Conservation (phyloP, 1,284 basidiomycete genomes). For the Tylopilus microsporus region DNA sequence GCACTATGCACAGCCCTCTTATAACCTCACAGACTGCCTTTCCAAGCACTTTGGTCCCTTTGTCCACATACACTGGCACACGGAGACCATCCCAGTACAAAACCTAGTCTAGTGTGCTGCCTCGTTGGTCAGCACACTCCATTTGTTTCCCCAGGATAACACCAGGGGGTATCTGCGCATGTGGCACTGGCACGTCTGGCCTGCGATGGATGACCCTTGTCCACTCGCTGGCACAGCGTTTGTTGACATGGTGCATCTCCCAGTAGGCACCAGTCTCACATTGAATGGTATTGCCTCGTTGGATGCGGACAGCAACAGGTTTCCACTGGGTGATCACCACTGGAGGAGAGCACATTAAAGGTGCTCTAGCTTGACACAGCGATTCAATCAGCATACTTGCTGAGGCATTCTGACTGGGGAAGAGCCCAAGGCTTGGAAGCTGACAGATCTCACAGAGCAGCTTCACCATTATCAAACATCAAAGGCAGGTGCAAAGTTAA, state of each 20-base stretch:
- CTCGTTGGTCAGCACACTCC: conserved; percentile 41
- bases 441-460: conserved; percentile 38
- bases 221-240: conserved; percentile 14
- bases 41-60: conserved; percentile 34
- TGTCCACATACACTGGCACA: conserved; percentile 47
- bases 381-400: conserved; percentile 39
- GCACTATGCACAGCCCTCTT: conserved; percentile 38
- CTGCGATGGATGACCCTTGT: conserved; percentile 45
- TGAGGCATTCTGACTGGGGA: conserved; percentile 40
- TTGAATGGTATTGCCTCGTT: background rate
- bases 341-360: conserved; percentile 38
- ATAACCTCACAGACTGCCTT: conserved; percentile 36
- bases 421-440: conserved; percentile 35
- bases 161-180: conserved; percentile 25
- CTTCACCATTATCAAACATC: conserved; percentile 21
- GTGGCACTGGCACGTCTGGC: conserved; percentile 36
- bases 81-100: conserved; percentile 41
- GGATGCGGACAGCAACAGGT: background rate
- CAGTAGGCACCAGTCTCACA: background rate
- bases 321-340: conserved; percentile 1
- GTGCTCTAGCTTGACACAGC: conserved; percentile 34
- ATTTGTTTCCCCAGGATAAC: conserved; percentile 32
- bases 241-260: background rate
- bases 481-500: conserved; percentile 26
- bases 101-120: conserved; percentile 42